Base-by-base conservation (phyloP, 805 yeast species). In the Candida suzukii region DNA sequence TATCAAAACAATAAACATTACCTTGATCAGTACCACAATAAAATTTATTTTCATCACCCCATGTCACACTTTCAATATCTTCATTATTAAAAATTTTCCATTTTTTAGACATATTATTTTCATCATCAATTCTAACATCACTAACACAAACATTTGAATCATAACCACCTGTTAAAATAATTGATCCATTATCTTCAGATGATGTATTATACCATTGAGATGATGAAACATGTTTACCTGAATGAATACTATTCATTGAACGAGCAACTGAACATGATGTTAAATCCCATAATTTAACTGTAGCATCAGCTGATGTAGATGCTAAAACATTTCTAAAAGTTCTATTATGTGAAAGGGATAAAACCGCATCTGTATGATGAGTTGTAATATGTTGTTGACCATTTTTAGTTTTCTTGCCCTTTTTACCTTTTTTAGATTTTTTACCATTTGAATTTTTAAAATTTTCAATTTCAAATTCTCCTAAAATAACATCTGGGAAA, bases 251-350 rank as follows among this genome's bases (percentile, higher is more conserved):
- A 46, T 73, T 68, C 60, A 88, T 71, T 9, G 95, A 85, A 49
- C 90, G 79, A 14, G 82, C 96, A 22, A 91, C 95, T 37, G 66
- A 66, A 37, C 84, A 84, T 17, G 73, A 68, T 48, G 77, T 74
- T 58, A 93, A 71, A 63, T 93, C 99, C 99, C 99, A 93, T 51
- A 93, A 71, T 64, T 93, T 93, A 37, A 93, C 86, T 1, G 99
- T 93, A 46, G 80, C 76, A 58, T 93, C 99, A 1, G 98, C 98
- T 9, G 97, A 88, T 2, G 96, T 86, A 10, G 97, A 88, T 14
- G 95, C 95, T 45, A 93, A 74, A 17, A 93, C 81, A 46, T 86
- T 80, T 62, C 95, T 76, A 64, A 86, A 95, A 35, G 68, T 71
- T 53, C 72, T 78, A 63, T 91, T 93, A 61, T 88, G 91, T 11